These are phyloP conservation scores for Amoebophrya sp. DNA, from an alignment of 169 alveolate species.

Conservation along the genomic window DNA sequence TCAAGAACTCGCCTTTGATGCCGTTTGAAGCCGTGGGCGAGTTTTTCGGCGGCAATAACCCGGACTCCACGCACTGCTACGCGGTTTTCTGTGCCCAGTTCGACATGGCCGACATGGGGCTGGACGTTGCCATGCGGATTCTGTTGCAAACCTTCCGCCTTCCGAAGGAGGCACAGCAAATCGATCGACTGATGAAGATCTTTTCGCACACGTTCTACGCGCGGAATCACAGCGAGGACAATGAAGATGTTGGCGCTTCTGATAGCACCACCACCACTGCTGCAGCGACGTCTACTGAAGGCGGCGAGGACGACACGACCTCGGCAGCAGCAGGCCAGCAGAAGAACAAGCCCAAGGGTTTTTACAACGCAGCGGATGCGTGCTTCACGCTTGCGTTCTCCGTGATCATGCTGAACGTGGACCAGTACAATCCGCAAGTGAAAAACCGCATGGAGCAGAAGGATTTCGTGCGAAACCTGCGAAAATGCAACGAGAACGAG, in stretches of 20 bases:
- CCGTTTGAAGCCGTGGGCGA: background rate
- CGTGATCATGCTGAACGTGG: slow-evolving; percentile 20
- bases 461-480: background rate
- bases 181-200: background rate
- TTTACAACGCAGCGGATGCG: background rate
- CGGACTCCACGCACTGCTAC: background rate
- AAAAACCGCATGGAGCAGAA: background rate
- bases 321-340: background rate
- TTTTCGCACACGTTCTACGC: slow-evolving; percentile 17
- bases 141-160: background rate
- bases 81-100: slow-evolving; percentile 15
- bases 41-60: background rate
- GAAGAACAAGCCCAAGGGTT: background rate
- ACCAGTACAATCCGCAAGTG: background rate
- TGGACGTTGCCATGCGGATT: slow-evolving; percentile 4
- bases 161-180: background rate
- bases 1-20: slow-evolving; percentile 23
- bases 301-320: too few species aligned
- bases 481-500: slow-evolving; percentile 12
- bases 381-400: slow-evolving; percentile 2
- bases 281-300: background rate
- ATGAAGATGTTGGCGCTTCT: background rate
- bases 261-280: background rate
- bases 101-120: slow-evolving; percentile 21
- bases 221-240: slow-evolving; percentile 2